Base-by-base conservation (phyloP, 148 eudicot genomes). In the Rheum nobile region DNA sequence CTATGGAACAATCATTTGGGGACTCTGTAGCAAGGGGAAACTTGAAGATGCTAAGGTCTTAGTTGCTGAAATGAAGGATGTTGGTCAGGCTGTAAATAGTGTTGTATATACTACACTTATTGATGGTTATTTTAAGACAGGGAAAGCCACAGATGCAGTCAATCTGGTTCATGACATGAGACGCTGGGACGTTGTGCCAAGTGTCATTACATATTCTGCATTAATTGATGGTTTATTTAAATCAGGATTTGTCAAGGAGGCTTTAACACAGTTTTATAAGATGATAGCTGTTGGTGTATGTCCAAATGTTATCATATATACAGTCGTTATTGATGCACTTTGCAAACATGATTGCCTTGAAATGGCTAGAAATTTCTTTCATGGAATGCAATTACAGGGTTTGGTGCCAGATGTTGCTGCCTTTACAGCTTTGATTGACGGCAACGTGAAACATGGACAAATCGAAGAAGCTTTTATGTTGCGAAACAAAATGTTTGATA, bases 221-320 rank as follows among this genome's bases (percentile, higher is more conserved):
- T 76, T 91, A 55, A 87, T 91, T 76, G 92, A 91, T 75, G 96
- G 98, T 79, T 85, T 91, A 74, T 94, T 96, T 82, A 88, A 85
- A 84, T 76, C 82, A 61, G 98, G 98, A 69, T 77, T 82, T 74
- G 75, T 94, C 78, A 69, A 83, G 52, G 93, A 88, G 76, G 97
- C 97, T 71, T 75, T 83, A 24, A 77, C 77, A 72, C 83, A 83
- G 79, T 88, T 91, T 79, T 10, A 71, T 65, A 74, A 39, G 54
- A 85, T 88, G 93, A 29, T 63, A 73, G 86, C 81, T 68, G 55
- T 54, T 72, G 91, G 90, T 78, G 75, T 94, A 78, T 77, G 76
- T 73, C 93, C 96, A 32, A 85, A 83, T 79, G 79, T 91, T 75
- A 84, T 78, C 43, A 82, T 88, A 77, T 94, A 94, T 81, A 89